These are phyloP conservation scores for Aureococcus anophagefferens DNA, from an alignment of 108 stramenopile species.

Conservation along the genomic window DNA sequence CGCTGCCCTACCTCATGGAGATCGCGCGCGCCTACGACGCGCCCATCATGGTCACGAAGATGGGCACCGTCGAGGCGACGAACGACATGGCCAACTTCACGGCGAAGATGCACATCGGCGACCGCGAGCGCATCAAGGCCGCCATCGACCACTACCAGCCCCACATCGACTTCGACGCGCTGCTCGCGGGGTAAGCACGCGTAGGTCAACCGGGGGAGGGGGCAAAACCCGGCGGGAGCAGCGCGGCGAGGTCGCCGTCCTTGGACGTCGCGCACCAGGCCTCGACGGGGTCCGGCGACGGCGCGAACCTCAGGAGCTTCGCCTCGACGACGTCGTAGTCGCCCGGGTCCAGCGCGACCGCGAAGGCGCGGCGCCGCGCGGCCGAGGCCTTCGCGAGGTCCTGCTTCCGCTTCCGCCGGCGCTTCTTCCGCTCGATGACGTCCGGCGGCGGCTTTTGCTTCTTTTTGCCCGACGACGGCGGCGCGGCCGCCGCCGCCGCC, in stretches of 20 bases:
- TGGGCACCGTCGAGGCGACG: conserved; percentile 66
- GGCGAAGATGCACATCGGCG: conserved; percentile 77
- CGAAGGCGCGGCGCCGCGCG: too few relatives aligned
- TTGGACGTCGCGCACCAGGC: too few relatives aligned
- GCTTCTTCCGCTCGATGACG: background rate
- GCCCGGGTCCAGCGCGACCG: too few relatives aligned
- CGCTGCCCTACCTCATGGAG: conserved; percentile 44
- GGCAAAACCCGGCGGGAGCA: too few relatives aligned
- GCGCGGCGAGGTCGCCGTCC: too few relatives aligned
- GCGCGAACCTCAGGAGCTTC: too few relatives aligned
- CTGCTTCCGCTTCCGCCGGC: background rate
- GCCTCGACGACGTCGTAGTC: too few relatives aligned
- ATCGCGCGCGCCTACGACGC: conserved; percentile 60
- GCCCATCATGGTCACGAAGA: conserved; percentile 57
- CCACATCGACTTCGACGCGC: conserved; percentile 74
- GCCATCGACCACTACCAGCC: conserved; percentile 82
- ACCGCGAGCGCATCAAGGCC: conserved; percentile 60
- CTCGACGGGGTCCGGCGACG: too few relatives aligned
- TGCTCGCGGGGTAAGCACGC: conserved; percentile 36
- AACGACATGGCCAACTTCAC: conserved; percentile 63
- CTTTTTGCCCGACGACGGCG: background rate
- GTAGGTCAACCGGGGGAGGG: too few relatives aligned
- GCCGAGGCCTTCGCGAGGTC: too few relatives aligned
- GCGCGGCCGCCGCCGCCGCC: background rate
- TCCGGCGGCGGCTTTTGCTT: background rate